phyloP scores from a whole-genome alignment of 257 asterid genomes.

The Solanum phureja region DNA sequence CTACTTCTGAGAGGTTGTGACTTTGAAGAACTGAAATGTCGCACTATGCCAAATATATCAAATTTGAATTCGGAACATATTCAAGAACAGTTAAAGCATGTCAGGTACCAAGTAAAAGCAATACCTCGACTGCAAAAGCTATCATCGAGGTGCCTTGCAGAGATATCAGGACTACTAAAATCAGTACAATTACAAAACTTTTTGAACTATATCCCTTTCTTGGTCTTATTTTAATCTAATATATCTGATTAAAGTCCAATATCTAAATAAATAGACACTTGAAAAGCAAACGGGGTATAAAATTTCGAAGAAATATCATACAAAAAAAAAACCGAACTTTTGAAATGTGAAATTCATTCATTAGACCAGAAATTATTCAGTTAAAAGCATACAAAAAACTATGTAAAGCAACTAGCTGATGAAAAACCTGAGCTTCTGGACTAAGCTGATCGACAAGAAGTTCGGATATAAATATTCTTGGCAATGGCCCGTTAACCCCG shows the following conservation, averaged over 20 bases:
- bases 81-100: background rate
- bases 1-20: background rate
- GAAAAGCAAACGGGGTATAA: background rate
- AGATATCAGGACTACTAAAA: background rate
- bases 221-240: background rate
- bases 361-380: background rate
- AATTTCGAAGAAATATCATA: background rate
- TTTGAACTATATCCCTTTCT: background rate
- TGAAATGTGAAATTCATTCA: background rate
- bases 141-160: background rate
- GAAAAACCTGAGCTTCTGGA: slow-evolving; percentile 68
- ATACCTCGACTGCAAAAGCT: background rate
- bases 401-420: background rate
- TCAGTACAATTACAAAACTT: background rate
- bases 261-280: background rate
- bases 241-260: background rate
- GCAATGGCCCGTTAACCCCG: slow-evolving; percentile 73
- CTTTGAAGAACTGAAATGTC: background rate
- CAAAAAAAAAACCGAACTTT: background rate
- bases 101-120: background rate
- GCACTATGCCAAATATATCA: background rate
- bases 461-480: slow-evolving; percentile 91
- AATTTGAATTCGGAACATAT: background rate
- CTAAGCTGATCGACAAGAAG: slow-evolving; percentile 87
- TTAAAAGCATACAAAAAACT: background rate